A percentile compares a stretch with the other conserved stretches of the same genome.
phyloP scores from a whole-genome alignment of 257 asterid species.

The Echites panduratus region DNA sequence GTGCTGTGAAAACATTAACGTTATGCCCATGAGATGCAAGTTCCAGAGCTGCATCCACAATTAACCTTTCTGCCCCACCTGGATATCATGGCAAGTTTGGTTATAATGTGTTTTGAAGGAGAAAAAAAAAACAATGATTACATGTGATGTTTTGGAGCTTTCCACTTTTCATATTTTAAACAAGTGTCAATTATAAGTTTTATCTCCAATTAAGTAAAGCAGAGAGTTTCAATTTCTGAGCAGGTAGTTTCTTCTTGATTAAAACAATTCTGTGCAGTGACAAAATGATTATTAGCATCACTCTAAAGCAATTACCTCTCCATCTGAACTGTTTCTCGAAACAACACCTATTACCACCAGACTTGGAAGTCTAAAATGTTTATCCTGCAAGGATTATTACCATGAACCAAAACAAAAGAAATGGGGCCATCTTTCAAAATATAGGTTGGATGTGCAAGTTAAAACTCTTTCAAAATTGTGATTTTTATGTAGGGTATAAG shows the following conservation, averaged over 20 bases:
- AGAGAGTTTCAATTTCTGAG: neutral
- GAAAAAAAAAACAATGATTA: neutral
- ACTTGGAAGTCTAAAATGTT: neutral
- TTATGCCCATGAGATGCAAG: conserved; percentile 73
- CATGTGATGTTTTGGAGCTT: neutral
- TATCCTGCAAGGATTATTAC: neutral
- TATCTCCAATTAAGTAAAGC: neutral
- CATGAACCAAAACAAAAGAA: neutral
- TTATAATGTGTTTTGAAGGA: neutral
- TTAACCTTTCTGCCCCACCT: conserved; percentile 99
- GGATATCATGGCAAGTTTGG: conserved; percentile 6
- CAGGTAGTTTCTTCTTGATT: neutral
- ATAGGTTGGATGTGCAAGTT: neutral
- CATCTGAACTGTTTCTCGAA: neutral
- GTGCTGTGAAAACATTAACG: conserved; percentile 86
- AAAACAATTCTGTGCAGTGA: neutral
- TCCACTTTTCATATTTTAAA: neutral
- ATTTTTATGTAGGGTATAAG: neutral
- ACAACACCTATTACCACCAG: neutral
- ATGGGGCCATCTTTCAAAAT: neutral
- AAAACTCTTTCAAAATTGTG: neutral
- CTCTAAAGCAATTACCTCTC: neutral
- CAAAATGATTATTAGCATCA: neutral
- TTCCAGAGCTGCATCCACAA: conserved; percentile 91
- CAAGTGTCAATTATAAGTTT: neutral